Conservation (phyloP, 2,329 filamentous ascomycete species). For the Epichloe elymi region DNA sequence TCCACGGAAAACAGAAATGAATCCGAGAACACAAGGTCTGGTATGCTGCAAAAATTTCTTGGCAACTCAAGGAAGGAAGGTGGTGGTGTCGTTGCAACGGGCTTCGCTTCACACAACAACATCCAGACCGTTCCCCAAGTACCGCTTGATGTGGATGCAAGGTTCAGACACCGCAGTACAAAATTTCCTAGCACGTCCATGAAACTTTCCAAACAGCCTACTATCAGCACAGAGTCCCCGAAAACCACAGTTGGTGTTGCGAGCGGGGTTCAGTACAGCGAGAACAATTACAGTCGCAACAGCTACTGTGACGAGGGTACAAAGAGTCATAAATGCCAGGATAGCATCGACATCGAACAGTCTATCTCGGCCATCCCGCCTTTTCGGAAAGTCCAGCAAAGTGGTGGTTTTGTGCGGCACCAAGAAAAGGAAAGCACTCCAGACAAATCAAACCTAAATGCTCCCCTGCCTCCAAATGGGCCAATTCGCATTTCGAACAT, state of each 20-base stretch:
- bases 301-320: background rate
- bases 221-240: constrained; percentile 30
- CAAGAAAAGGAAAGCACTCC: no score
- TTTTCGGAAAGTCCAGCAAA: no score
- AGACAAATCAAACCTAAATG: no score
- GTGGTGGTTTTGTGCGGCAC: no score
- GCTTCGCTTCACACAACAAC: constrained; percentile 3
- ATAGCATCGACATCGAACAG: background rate
- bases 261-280: constrained; percentile 19
- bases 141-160: constrained; percentile 22
- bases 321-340: constrained; percentile 1
- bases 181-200: constrained; percentile 22
- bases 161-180: constrained; percentile 21
- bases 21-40: constrained; percentile 2
- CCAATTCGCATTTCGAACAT: no score
- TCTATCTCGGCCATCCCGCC: no score
- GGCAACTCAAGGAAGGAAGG: background rate
- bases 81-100: background rate
- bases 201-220: constrained; percentile 23
- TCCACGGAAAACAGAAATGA: background rate
- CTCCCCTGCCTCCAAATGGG: no score
- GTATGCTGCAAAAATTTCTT: constrained; percentile 6
- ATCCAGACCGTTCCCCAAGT: constrained; percentile 20
- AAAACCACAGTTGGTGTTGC: constrained; percentile 25
- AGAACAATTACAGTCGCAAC: background rate